Conservation (phyloP, 2,329 filamentous ascomycete genomes). For the Mycogone perniciosa region DNA sequence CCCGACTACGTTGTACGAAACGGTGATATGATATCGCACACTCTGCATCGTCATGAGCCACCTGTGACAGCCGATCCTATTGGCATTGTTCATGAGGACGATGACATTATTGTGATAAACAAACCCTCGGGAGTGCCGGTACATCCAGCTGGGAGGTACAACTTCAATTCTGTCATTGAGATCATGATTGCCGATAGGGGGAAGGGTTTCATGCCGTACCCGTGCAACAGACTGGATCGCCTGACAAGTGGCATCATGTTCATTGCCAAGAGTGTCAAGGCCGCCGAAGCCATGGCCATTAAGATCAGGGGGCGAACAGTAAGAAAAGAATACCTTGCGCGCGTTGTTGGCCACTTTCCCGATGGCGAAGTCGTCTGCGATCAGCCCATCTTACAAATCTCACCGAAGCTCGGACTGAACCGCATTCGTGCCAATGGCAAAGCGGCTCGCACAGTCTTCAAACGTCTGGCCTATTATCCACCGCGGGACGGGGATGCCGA, state of each 20-base stretch:
- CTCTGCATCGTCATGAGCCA: slow-evolving; percentile 90
- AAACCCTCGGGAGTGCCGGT: slow-evolving; percentile 94
- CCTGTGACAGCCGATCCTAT: slow-evolving; percentile 79
- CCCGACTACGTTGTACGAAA: slow-evolving; percentile 72
- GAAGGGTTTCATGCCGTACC: slow-evolving; percentile 48
- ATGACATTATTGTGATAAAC: slow-evolving; percentile 92
- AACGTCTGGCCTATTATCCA: slow-evolving; percentile 85
- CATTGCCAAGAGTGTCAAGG: slow-evolving; percentile 77
- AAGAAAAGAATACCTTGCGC: slow-evolving; percentile 89
- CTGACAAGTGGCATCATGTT: slow-evolving; percentile 98
- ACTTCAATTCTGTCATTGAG: slow-evolving; percentile 90
- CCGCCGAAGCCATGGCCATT: slow-evolving; percentile 67
- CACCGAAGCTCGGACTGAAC: slow-evolving; percentile 90
- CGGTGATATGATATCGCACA: slow-evolving; percentile 87
- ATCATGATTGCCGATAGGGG: slow-evolving; percentile 77
- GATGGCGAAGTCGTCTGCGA: slow-evolving; percentile 88
- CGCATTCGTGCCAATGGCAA: slow-evolving; percentile 92
- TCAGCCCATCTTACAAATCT: slow-evolving; percentile 88
- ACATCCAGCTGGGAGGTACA: slow-evolving; percentile 90
- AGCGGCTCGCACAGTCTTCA: slow-evolving; percentile 83
- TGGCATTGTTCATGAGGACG: slow-evolving; percentile 80
- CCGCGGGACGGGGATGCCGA: slow-evolving; percentile 27
- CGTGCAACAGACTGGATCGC: slow-evolving; percentile 90
- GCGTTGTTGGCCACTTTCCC: slow-evolving; percentile 86
- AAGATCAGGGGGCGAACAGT: slow-evolving; percentile 78